Evolutionary conservation across 2,329 filamentous ascomycete species (phyloP).

Genomic region (Coccinonectria pachysandricola): DNA sequence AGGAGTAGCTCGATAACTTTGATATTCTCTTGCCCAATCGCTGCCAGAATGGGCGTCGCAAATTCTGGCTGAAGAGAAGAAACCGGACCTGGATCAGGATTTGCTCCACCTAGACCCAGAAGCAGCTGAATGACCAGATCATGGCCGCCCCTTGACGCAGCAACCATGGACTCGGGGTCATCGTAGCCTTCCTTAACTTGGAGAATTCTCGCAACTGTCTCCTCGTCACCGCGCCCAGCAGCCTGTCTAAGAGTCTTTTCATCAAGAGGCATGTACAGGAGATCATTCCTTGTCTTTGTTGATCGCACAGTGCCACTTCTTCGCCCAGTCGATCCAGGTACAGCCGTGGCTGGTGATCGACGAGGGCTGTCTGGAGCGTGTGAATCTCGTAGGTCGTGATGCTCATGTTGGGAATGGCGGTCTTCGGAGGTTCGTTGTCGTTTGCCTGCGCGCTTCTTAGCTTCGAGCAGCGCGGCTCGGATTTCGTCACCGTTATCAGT

Average conservation of each 20-base stretch:
- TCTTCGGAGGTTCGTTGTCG: conserved; percentile 49
- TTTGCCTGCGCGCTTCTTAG: conserved; percentile 44
- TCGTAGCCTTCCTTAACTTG: conserved; percentile 51
- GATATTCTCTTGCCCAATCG: conserved; percentile 81
- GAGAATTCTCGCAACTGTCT: conserved; percentile 50
- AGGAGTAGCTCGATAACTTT: conserved; percentile 75
- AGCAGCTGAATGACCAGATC: conserved; percentile 75
- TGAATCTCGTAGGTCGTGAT: conserved; percentile 38
- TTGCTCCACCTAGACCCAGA: conserved; percentile 55
- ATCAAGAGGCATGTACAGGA: conserved; percentile 53
- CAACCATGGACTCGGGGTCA: conserved; percentile 81
- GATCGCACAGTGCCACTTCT: conserved; percentile 46
- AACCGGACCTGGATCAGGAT: conserved; percentile 60
- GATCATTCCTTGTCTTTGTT: conserved; percentile 54
- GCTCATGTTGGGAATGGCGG: conserved; percentile 36
- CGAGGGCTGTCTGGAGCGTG: conserved; percentile 49
- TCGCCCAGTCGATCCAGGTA: conserved; percentile 30
- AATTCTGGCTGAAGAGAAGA: conserved; percentile 53
- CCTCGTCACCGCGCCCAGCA: conserved; percentile 50
- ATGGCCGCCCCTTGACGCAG: conserved; percentile 85
- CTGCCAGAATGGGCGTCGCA: conserved; percentile 86
- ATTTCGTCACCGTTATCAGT: conserved; percentile 74
- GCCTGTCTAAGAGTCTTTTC: conserved; percentile 51
- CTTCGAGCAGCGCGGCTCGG: conserved; percentile 53
- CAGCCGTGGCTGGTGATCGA: conserved; percentile 38